These are phyloP conservation scores for Chrysoporthe cubensis DNA, from an alignment of 2,329 filamentous ascomycete species.

Conservation along the genomic window DNA sequence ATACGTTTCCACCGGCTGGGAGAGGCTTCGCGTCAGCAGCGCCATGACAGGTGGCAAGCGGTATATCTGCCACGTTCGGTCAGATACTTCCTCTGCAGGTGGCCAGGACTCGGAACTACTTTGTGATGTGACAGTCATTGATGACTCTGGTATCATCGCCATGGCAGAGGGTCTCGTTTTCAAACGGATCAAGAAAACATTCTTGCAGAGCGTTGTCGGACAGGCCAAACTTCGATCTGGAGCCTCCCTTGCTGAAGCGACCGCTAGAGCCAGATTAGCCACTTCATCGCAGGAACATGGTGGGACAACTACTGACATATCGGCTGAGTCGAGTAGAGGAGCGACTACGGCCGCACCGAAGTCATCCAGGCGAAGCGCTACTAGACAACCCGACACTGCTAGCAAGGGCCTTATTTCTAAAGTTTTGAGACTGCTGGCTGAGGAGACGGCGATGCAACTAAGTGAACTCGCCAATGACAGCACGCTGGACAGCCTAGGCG, in stretches of 20 bases:
- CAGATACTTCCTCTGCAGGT: not conserved
- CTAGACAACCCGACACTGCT: too few relatives aligned
- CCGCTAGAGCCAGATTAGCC: too few relatives aligned
- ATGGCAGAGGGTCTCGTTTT: not conserved
- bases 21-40: slow-evolving; percentile 10
- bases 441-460: too few relatives aligned
- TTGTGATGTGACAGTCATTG: slow-evolving; percentile 2
- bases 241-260: not conserved
- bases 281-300: too few relatives aligned
- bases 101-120: not conserved
- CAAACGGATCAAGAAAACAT: not conserved
- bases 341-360: too few relatives aligned
- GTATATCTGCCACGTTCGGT: slow-evolving; percentile 16
- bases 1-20: slow-evolving; percentile 26
- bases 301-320: too few relatives aligned
- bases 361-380: too few relatives aligned
- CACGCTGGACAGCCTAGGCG: not conserved
- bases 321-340: too few relatives aligned
- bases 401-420: too few relatives aligned
- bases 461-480: not conserved
- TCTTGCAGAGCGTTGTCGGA: slow-evolving; percentile 5
- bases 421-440: too few relatives aligned
- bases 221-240: not conserved
- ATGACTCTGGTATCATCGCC: not conserved
- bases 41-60: slow-evolving; percentile 4